Base-by-base conservation (phyloP, 2,329 filamentous ascomycete genomes). In the Colletotrichum destructivum region DNA sequence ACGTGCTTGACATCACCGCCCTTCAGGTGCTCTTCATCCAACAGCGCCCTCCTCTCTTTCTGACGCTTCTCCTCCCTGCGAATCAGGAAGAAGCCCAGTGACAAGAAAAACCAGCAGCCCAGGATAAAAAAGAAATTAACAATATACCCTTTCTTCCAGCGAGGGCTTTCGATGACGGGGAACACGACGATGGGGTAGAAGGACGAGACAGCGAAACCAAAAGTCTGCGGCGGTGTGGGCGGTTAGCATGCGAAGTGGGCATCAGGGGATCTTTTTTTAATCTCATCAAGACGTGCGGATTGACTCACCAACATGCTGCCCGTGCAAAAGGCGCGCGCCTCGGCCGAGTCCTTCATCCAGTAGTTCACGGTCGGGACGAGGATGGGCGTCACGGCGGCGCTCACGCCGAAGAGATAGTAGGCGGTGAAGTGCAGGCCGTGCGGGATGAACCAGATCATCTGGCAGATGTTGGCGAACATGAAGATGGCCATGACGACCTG, bases 371-470 rank as follows among this genome's bases (percentile, higher is more conserved):
- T 75, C 0, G 76, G 76, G 13, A 74, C 71, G 15, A 77, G 56
- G 15, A 77, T 78, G 0, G 75, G 76, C 1, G 75, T 77, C 1
- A 77, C 73, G n/a, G 74, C 74, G 4, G 76, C 74, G 47, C 71
- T 77, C 15, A 73, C 59, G 6, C 76, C 76, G 26, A 78, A 72
- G 21, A 77, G 69, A 47, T 77, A 77, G 46, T 73, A 78, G 1
- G 72, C 68, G 23, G 61, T 40, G 31, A 75, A 75, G 38, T 75
- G 71, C 21, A 76, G 72, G 1, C 67, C 70, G 21, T 71, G 65
- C 3, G 74, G 75, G 18, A 76, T 73, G 13, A 72, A 63, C 73
- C 73, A 75, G 1, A 76, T 51, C 60, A 75, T 72, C 52, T 74
- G 69, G 21, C 68, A 72, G 15, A 75, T 62, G n/a, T 76, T 75